phyloP scores from a whole-genome alignment of 176 grass and related monocot genomes.

The Carex cristatella region DNA sequence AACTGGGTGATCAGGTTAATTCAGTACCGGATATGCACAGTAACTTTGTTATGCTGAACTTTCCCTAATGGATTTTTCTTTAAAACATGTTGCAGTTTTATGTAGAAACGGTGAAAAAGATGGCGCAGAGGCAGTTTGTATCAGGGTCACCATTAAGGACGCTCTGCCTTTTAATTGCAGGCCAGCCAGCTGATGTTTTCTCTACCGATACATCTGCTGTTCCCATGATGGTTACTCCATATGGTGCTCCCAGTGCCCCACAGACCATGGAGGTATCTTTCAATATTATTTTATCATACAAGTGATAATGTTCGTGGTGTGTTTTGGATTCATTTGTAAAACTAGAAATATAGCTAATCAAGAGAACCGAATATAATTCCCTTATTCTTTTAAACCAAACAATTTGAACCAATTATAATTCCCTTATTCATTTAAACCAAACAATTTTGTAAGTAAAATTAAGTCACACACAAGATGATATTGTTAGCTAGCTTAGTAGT shows the following conservation, averaged over 20 bases:
- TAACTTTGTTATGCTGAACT: neutral
- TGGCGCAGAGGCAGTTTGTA: constrained; percentile 80
- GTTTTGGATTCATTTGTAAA: neutral
- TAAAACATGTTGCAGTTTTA: constrained; percentile 60
- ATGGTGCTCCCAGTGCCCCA: constrained; percentile 38
- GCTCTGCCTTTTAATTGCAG: constrained; percentile 93
- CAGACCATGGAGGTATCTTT: constrained; percentile 67
- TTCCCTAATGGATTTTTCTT: constrained; percentile 17
- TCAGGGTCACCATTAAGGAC: constrained; percentile 86
- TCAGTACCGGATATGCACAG: neutral
- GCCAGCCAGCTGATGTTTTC: constrained; percentile 92
- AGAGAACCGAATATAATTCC: too few relatives aligned
- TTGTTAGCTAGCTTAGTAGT: neutral
- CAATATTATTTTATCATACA: neutral
- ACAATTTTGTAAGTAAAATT: neutral
- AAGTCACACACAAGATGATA: neutral
- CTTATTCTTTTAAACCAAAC: neutral
- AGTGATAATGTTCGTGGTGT: neutral
- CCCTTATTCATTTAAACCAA: neutral
- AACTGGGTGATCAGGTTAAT: constrained; percentile 83
- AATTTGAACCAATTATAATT: neutral
- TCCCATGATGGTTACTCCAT: constrained; percentile 12
- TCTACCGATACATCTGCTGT: constrained; percentile 35
- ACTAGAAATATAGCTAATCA: neutral
- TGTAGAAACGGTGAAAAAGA: constrained; percentile 92